Base-by-base conservation (phyloP, 2,329 filamentous ascomycete genomes). In the Ophiostoma perfectum region DNA sequence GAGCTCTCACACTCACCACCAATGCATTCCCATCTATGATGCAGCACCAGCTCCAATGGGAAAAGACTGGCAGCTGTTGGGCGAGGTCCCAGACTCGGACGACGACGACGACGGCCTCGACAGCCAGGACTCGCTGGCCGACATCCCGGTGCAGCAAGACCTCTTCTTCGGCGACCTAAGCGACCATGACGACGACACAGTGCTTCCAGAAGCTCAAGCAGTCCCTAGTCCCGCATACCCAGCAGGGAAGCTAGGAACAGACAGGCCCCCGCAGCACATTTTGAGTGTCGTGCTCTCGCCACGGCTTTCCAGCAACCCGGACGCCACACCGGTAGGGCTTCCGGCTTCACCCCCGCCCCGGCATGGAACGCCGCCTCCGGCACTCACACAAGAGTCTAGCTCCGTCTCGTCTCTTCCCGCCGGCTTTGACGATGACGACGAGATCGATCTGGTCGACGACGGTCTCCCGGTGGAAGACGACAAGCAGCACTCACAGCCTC, bases 61-160 rank as follows among this genome's bases (percentile, higher is more conserved):
- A 72, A 66, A 64, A 55, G 78, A 76, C 73, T 80, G 79, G 79
- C 79, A 79, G 77, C 77, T 78, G 75, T 74, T 78, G 76, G 79
- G 79, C 74, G 78, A 78, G 74, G 79, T 80, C 73, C 79, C 78
- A 64, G 78, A 80, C 73, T 80, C 79, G 73, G 79, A 80, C 73
- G 78, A 80, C 72, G 79, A 80, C 72, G 79, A 80, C 75, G 76
- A 75, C 4, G 76, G 74, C 4, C 75, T 78, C 72, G 77, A 79
- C 70, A 78, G 75, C 68, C 75, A 78, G 62, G 70, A 70, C 14
- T 49, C 64, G 27, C 64, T 60, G 11, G 38, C 60, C 16, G 67
- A 63, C 49, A 58, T 64, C 36, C 18, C 41, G 2, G 45, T 42
- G 36, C 45, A 64, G 42, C 16, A 52, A 9, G 16, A 39, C 16